Evolutionary conservation across 352 stramenopile species (phyloP).

Genomic region (Globisporangium iwayamae): DNA sequence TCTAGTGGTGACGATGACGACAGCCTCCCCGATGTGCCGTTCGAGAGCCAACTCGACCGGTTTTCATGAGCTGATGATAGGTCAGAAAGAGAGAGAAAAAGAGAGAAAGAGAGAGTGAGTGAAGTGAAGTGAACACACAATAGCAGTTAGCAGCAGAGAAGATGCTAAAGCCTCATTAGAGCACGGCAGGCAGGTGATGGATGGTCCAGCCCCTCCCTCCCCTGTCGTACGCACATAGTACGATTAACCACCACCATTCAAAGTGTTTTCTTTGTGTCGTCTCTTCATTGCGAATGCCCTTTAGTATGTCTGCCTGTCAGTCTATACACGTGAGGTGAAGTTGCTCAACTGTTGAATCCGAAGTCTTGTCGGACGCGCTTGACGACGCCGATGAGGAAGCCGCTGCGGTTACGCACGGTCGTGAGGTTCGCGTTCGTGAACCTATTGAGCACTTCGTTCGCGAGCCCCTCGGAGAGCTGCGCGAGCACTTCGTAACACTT

Average conservation of each 20-base stretch:
- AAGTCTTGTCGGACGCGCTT: slow-evolving; percentile 80
- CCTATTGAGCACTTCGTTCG: slow-evolving; percentile 70
- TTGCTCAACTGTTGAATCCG: slow-evolving; percentile 39
- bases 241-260: too few species aligned
- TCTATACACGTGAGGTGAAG: neutral
- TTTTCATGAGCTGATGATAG: neutral
- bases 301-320: neutral
- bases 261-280: neutral
- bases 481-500: slow-evolving; percentile 84
- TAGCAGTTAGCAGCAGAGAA: too few species aligned
- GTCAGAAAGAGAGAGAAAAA: too few species aligned
- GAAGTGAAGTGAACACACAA: neutral
- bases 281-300: neutral
- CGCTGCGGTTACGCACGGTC: slow-evolving; percentile 73
- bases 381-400: slow-evolving; percentile 79
- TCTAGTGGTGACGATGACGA: slow-evolving; percentile 36
- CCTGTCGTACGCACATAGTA: too few species aligned
- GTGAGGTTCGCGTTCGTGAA: slow-evolving; percentile 71
- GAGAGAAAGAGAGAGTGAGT: too few species aligned
- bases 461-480: slow-evolving; percentile 65
- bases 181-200: too few species aligned
- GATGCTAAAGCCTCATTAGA: too few species aligned
- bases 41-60: slow-evolving; percentile 30
- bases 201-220: too few species aligned
- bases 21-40: slow-evolving; percentile 45